Conservation (phyloP, 2,329 filamentous ascomycete genomes). For the Fusarium transvaalense region DNA sequence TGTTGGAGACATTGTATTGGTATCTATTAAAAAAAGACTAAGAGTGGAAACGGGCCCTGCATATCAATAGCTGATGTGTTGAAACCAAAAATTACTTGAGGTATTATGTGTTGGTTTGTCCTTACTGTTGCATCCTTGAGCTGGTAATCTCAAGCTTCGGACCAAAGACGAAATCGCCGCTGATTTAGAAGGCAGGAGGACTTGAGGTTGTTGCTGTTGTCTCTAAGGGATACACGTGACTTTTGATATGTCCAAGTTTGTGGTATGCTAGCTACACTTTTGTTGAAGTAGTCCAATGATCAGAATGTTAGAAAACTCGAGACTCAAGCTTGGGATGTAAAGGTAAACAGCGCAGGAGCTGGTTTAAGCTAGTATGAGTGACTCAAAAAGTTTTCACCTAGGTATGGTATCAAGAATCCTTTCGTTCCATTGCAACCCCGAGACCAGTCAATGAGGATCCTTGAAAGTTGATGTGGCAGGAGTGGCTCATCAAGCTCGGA, state of each 20-base stretch:
- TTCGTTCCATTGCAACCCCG: neutral
- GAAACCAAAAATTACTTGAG: neutral
- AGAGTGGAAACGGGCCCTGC: neutral
- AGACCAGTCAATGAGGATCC: neutral
- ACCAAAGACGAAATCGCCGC: no score
- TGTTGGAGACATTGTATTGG: no score
- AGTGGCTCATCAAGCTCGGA: neutral
- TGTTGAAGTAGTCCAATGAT: neutral
- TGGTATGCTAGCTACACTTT: neutral
- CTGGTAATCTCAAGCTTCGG: no score
- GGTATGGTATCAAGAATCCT: neutral
- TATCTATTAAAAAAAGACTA: neutral
- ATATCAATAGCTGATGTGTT: neutral
- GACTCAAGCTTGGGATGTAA: neutral
- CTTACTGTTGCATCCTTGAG: neutral
- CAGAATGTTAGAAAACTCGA: neutral
- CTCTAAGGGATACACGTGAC: slow-evolving; percentile 14
- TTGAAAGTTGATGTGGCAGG: neutral
- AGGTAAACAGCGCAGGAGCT: neutral
- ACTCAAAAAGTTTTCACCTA: neutral
- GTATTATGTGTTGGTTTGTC: neutral
- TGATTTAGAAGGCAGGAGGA: neutral
- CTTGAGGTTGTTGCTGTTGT: neutral
- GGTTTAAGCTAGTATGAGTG: neutral
- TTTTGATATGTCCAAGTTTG: neutral